Percentiles rank a stretch among this genome's conserved stretches.
Conservation (phyloP, 495 filamentous ascomycete species). For the Hypoxylon subgilvum region DNA sequence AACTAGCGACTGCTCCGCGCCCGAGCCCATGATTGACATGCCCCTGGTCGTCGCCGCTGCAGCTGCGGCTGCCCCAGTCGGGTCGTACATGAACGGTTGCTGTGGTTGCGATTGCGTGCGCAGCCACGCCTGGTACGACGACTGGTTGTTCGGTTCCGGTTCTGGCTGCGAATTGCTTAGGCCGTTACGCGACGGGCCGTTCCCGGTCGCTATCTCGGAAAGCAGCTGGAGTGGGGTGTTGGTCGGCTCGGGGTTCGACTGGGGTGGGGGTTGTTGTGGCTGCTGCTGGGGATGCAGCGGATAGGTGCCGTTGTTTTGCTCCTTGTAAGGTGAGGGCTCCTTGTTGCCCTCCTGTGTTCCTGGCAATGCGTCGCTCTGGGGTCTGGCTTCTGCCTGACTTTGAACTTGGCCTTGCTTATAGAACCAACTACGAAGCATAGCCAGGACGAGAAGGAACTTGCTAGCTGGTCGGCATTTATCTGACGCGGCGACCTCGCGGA, state of each 20-base stretch:
- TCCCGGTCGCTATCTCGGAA: slow-evolving; percentile 70
- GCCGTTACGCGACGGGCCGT: slow-evolving; percentile 40
- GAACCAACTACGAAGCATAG: slow-evolving; percentile 78
- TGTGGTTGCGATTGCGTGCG: slow-evolving; percentile 15
- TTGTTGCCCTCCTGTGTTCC: slow-evolving; percentile 1
- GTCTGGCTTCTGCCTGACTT: neutral
- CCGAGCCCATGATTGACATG: neutral
- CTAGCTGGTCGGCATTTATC: slow-evolving; percentile 71
- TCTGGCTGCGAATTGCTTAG: neutral
- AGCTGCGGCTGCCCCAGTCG: slow-evolving; percentile 6
- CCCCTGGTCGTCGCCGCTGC: slow-evolving; percentile 1
- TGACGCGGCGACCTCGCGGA: slow-evolving; percentile 66
- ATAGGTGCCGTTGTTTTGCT: slow-evolving; percentile 15
- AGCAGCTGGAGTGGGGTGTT: slow-evolving; percentile 69
- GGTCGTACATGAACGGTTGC: slow-evolving; percentile 42
- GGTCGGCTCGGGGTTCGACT: slow-evolving; percentile 36
- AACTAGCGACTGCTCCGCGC: slow-evolving; percentile 22
- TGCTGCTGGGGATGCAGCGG: slow-evolving; percentile 30
- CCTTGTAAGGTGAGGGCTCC: neutral
- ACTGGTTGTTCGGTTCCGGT: slow-evolving; percentile 3
- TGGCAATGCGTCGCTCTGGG: slow-evolving; percentile 9
- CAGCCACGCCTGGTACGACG: slow-evolving; percentile 15
- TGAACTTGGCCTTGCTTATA: slow-evolving; percentile 47
- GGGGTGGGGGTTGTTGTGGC: slow-evolving; percentile 36
- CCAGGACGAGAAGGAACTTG: slow-evolving; percentile 78